Conservation (phyloP, 345 rosid species). For the Ceriops zippeliana region DNA sequence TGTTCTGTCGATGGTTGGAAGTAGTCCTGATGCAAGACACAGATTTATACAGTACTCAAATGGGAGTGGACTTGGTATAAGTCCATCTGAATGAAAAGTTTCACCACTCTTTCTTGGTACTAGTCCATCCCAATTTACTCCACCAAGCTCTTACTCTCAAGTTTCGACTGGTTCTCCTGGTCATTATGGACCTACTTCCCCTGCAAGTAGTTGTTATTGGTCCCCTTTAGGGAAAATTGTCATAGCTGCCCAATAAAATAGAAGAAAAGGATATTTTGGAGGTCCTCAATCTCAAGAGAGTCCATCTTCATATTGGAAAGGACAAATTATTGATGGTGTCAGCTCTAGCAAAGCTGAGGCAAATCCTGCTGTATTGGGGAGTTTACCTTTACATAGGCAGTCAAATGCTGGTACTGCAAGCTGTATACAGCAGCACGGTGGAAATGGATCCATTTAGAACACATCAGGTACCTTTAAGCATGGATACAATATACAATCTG, state of each 20-base stretch:
- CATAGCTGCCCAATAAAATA: conserved; percentile 26
- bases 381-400: conserved; percentile 49
- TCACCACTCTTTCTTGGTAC: conserved; percentile 79
- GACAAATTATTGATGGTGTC: conserved; percentile 50
- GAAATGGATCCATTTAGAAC: conserved; percentile 46
- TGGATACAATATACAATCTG: conserved; percentile 40
- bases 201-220: no score
- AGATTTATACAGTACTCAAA: conserved; percentile 69
- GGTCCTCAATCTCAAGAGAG: conserved; percentile 65
- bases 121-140: conserved; percentile 96
- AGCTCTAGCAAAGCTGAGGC: conserved; percentile 53
- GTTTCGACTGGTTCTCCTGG: conserved; percentile 39
- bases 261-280: conserved; percentile 85
- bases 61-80: conserved; percentile 80
- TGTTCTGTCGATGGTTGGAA: conserved; percentile 71
- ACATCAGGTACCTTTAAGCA: conserved; percentile 39
- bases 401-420: conserved; percentile 44
- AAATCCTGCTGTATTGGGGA: conserved; percentile 43
- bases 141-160: conserved; percentile 71
- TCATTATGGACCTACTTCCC: no score
- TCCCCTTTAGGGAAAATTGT: no score
- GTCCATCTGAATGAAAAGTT: conserved; percentile 88
- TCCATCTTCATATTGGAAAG: conserved; percentile 57
- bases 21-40: conserved; percentile 88
- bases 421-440: conserved; percentile 59